phyloP scores from a whole-genome alignment of 768 basidiomycete species.

The Leccinum uliginosum region DNA sequence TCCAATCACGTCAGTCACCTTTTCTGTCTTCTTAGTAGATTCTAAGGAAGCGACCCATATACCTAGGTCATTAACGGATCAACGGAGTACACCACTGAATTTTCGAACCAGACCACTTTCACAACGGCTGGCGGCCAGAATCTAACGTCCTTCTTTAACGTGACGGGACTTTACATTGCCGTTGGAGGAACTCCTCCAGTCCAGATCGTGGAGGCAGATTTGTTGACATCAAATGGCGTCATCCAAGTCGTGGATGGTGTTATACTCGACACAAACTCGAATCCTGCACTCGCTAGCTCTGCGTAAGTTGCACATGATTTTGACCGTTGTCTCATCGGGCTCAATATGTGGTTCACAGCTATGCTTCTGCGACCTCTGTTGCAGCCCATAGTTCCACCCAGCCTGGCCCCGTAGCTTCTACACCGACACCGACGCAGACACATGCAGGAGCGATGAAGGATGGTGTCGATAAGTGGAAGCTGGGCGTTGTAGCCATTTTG shows the following conservation, averaged over 20 bases:
- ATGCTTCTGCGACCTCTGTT: slow-evolving; percentile 45
- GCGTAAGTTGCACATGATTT: slow-evolving; percentile 41
- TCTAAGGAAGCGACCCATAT: not conserved
- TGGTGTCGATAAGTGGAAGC: not conserved
- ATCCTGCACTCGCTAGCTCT: slow-evolving; percentile 44
- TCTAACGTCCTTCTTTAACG: slow-evolving; percentile 49
- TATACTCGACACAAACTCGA: slow-evolving; percentile 40
- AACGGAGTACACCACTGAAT: slow-evolving; percentile 53
- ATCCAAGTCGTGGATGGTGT: slow-evolving; percentile 58
- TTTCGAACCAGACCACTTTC: slow-evolving; percentile 34
- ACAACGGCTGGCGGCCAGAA: slow-evolving; percentile 57
- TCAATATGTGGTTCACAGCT: slow-evolving; percentile 19
- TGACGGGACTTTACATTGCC: slow-evolving; percentile 53
- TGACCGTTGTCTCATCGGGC: not conserved
- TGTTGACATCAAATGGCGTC: slow-evolving; percentile 65
- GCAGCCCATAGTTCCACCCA: slow-evolving; percentile 35
- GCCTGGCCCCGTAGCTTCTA: slow-evolving; percentile 39
- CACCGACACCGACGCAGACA: not conserved
- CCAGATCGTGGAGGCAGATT: slow-evolving; percentile 52
- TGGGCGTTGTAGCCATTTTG: slow-evolving; percentile 3
- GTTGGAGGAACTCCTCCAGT: slow-evolving; percentile 42
- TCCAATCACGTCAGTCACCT: slow-evolving; percentile 52
- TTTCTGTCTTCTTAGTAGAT: not conserved
- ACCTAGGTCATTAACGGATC: slow-evolving; percentile 72
- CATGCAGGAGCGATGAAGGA: not conserved